phyloP scores from a whole-genome alignment of 768 basidiomycete species.

The Boletus pseudo-olivaceus region DNA sequence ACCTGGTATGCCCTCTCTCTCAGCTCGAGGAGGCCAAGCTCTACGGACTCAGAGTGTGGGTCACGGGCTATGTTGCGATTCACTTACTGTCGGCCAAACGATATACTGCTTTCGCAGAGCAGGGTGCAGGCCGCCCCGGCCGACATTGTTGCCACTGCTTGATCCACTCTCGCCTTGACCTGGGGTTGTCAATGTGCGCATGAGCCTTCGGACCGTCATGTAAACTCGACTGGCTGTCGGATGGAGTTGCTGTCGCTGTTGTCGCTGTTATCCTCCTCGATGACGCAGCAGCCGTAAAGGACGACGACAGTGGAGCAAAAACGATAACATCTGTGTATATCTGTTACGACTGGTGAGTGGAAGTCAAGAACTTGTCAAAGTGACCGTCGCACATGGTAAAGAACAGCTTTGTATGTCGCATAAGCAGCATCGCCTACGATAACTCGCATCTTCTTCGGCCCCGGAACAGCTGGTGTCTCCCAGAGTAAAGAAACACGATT shows the following conservation, averaged over 20 bases:
- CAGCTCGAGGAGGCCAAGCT: conserved; percentile 67
- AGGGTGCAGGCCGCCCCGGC: conserved; percentile 62
- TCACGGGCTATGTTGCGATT: neutral
- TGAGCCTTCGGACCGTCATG: conserved; percentile 19
- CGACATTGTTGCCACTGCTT: conserved; percentile 60
- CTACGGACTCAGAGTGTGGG: conserved; percentile 33
- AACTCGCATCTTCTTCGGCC: conserved; percentile 52
- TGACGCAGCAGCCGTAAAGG: conserved; percentile 39
- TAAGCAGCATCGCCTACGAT: conserved; percentile 58
- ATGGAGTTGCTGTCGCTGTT: conserved; percentile 20
- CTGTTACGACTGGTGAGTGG: conserved; percentile 35
- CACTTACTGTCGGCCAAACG: conserved; percentile 76
- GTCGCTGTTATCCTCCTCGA: conserved; percentile 9
- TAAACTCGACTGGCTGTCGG: conserved; percentile 36
- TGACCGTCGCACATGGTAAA: conserved; percentile 66
- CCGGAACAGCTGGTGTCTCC: conserved; percentile 22
- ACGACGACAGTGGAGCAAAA: conserved; percentile 81
- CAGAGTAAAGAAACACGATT: neutral
- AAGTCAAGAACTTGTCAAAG: neutral
- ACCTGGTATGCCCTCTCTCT: conserved; percentile 68
- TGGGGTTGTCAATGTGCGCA: conserved; percentile 23
- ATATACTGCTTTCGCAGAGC: conserved; percentile 83
- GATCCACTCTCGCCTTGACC: conserved; percentile 66
- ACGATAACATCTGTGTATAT: conserved; percentile 82
- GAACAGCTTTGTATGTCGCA: conserved; percentile 58